phyloP scores from a whole-genome alignment of 2,329 filamentous ascomycete genomes.

The Chrysoporthe cubensis region DNA sequence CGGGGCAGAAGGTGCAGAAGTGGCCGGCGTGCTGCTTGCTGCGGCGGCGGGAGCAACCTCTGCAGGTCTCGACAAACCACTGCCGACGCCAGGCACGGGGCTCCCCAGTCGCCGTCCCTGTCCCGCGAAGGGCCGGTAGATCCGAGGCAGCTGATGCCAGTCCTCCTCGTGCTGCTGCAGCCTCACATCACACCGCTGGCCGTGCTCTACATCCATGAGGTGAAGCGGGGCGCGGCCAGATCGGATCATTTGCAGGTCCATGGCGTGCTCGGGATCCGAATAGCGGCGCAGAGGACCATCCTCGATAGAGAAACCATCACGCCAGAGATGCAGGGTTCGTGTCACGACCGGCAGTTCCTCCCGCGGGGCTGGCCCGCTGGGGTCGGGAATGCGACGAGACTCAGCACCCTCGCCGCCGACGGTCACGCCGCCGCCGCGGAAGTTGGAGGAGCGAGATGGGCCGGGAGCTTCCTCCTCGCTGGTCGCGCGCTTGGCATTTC shows the following conservation, averaged over 20 bases:
- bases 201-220: conserved; percentile 74
- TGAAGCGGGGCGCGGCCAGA: conserved; percentile 76
- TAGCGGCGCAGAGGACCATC: conserved; percentile 79
- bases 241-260: conserved; percentile 75
- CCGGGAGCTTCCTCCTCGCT: conserved; percentile 49
- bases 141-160: conserved; percentile 72
- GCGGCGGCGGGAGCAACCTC: conserved; percentile 41
- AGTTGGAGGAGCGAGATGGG: conserved; percentile 52
- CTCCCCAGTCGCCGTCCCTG: conserved; percentile 75
- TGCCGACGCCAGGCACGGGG: conserved; percentile 67
- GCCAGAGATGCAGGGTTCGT: conserved; percentile 78
- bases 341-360: conserved; percentile 36
- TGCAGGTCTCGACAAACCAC: conserved; percentile 12
- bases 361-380: conserved; percentile 38
- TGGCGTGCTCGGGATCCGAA: conserved; percentile 75
- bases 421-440: conserved; percentile 73
- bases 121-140: conserved; percentile 76
- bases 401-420: conserved; percentile 77
- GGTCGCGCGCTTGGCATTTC: conserved; percentile 58
- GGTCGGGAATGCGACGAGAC: conserved; percentile 70
- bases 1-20: conserved; percentile 36
- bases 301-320: conserved; percentile 83
- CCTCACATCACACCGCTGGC: conserved; percentile 79
- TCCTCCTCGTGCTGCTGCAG: conserved; percentile 76
- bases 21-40: conserved; percentile 25